Evolutionary conservation across 306 rosid genomes (phyloP), one percentile per base, ranked within the genome.

Genomic region (Sicyos edulis): DNA sequence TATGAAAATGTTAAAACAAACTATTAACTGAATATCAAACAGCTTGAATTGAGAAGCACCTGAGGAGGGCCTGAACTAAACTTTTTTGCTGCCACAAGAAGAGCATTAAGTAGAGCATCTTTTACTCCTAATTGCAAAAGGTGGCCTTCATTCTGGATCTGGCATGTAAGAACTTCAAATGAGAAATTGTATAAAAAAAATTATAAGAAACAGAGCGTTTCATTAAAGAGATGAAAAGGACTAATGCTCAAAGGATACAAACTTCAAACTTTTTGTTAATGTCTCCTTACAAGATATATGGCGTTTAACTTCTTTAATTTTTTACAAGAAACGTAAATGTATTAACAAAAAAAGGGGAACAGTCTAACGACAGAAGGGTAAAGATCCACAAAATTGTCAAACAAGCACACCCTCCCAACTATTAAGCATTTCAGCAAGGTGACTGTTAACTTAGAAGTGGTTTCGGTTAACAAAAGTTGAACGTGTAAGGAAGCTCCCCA

Each of bases 101-200:
- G 96, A 9, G 98, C 96, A n/a, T 90, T 88, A 7, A 90, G 88
- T 73, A 92, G 78, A 83, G 93, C 96, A 74, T 92, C 96, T 78
- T 88, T 90, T 72, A 85, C 91, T 77, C 80, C 88, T 45, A 83
- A 80, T 64, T 88, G 96, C 79, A 92, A 73, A 52, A 37, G 81
- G 76, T 75, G 84, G 45, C 91, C 90, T 78, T 92, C 98, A 70
- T 82, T 88, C 76, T 92, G 98, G 80, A 92, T 88, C 98, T 91
- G 88, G 51, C 78, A 81, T 32, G 74, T 47, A 29, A 52, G 51
- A 58, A 58, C 40, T 37, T 56, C 77, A 73, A 69, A 47, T 68
- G 72, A 45, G 55, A 68, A 22, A 15, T 68, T 45, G 56, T 47
- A 66, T 64, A 8, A 8, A 42, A 42, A 42, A 42, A 7, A 7